Percentiles rank a stretch among this genome's conserved stretches.
These are phyloP conservation scores for Cladosporium sp. DNA, from an alignment of 2,329 filamentous ascomycete species.

Conservation along the genomic window DNA sequence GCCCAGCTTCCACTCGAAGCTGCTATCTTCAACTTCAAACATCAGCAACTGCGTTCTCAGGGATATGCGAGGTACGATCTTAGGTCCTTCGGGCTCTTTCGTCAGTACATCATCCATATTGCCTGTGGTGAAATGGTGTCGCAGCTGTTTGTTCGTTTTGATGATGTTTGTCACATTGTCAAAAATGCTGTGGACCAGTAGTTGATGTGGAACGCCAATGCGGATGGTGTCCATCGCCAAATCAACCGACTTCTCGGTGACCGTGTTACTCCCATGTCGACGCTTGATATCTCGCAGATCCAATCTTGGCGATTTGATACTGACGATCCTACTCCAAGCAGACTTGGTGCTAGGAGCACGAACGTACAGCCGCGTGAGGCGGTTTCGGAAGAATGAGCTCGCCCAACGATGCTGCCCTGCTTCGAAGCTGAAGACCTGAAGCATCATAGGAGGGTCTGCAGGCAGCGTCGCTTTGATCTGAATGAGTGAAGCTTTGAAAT, in stretches of 20 bases:
- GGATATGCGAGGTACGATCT: constrained; percentile 79
- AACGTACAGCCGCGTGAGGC: constrained; percentile 78
- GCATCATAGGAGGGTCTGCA: constrained; percentile 81
- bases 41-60: constrained; percentile 75
- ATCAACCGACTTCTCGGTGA: constrained; percentile 79
- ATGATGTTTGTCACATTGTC: constrained; percentile 86
- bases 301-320: constrained; percentile 72
- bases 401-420: constrained; percentile 83
- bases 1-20: constrained; percentile 95
- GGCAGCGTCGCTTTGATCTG: constrained; percentile 89
- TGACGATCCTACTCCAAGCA: constrained; percentile 82
- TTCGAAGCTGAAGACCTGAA: constrained; percentile 80
- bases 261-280: constrained; percentile 54
- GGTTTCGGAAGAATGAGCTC: constrained; percentile 71
- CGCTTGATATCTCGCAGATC: constrained; percentile 74
- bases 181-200: constrained; percentile 84
- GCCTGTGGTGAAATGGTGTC: constrained; percentile 83
- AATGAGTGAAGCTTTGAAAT: constrained; percentile 74
- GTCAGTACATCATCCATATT: constrained; percentile 83
- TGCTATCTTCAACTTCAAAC: constrained; percentile 91
- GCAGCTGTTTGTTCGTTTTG: constrained; percentile 85
- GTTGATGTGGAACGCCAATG: constrained; percentile 82
- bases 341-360: constrained; percentile 76
- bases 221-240: constrained; percentile 79
- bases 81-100: constrained; percentile 80